phyloP scores from a whole-genome alignment of 2,329 filamentous ascomycete genomes.

The Bipolaris zeicola region DNA sequence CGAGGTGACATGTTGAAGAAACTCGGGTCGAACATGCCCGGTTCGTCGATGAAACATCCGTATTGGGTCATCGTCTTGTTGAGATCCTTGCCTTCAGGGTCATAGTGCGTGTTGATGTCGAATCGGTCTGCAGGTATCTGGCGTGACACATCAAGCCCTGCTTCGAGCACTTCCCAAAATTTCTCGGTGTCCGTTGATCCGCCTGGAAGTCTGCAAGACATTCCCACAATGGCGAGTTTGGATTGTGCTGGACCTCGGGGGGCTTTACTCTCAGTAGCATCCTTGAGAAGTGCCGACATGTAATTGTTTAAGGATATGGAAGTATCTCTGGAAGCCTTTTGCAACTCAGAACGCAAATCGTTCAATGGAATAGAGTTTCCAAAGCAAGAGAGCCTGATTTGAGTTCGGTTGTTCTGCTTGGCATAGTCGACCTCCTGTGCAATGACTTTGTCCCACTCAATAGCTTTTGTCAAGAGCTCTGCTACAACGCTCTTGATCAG shows the following conservation, averaged over 20 bases:
- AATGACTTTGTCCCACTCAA: constrained; percentile 26
- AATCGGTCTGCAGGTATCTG: constrained; percentile 33
- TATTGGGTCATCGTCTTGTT: constrained; percentile 25
- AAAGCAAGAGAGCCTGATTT: constrained; percentile 17
- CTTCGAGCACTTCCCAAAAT: constrained; percentile 43
- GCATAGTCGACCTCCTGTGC: constrained; percentile 17
- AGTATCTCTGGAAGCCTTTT: not conserved
- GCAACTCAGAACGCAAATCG: constrained; percentile 19
- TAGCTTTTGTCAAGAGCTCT: constrained; percentile 22
- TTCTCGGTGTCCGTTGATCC: constrained; percentile 33
- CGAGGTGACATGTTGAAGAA: constrained; percentile 41
- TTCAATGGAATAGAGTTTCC: constrained; percentile 27
- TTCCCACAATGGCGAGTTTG: constrained; percentile 44
- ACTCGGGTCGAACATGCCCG: constrained; percentile 33
- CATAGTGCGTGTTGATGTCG: constrained; percentile 29
- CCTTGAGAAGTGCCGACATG: constrained; percentile 3
- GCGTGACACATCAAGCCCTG: constrained; percentile 40
- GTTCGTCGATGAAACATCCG: constrained; percentile 36
- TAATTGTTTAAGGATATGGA: constrained; percentile 2
- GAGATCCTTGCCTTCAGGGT: constrained; percentile 22
- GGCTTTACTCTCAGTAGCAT: not conserved
- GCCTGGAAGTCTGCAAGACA: constrained; percentile 45
- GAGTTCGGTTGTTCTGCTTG: not conserved
- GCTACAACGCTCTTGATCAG: constrained; percentile 19
- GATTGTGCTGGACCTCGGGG: constrained; percentile 11